Conservation (phyloP, 129 eudicot genomes). For the Pulicaria dysenterica region DNA sequence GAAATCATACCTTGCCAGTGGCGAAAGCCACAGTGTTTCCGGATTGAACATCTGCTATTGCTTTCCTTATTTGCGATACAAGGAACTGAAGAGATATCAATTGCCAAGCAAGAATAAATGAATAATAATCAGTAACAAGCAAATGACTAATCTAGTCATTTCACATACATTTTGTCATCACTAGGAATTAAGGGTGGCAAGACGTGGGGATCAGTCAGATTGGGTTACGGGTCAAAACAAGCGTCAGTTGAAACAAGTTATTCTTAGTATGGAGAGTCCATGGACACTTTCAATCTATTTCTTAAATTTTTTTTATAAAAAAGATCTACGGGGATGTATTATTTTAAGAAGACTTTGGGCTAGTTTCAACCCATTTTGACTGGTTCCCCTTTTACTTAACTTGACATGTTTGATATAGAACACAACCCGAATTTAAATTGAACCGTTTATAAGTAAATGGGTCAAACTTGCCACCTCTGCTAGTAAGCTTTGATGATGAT, state of each 20-base stretch:
- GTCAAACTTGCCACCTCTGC: not conserved
- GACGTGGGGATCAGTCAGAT: not conserved
- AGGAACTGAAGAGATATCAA: slow-evolving; percentile 52
- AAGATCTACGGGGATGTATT: too few species aligned
- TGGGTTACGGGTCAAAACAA: not conserved
- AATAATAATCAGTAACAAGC: not conserved
- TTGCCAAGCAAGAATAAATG: slow-evolving; percentile 14
- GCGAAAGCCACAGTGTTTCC: slow-evolving; percentile 77
- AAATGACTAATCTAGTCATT: not conserved
- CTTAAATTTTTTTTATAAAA: not conserved
- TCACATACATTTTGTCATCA: not conserved
- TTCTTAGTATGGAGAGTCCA: not conserved
- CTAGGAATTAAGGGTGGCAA: not conserved
- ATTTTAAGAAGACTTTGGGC: not conserved
- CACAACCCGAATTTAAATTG: not conserved
- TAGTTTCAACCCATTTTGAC: not conserved
- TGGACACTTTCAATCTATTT: not conserved
- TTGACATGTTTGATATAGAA: not conserved
- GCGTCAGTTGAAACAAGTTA: not conserved
- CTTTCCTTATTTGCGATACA: slow-evolving; percentile 83
- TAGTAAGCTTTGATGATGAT: not conserved
- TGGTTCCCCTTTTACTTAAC: not conserved
- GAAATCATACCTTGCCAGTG: slow-evolving; percentile 64
- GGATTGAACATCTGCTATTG: slow-evolving; percentile 78
- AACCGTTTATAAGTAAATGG: not conserved